Conservation (phyloP, 257 asterid genomes). For the Ilex aquifolium region DNA sequence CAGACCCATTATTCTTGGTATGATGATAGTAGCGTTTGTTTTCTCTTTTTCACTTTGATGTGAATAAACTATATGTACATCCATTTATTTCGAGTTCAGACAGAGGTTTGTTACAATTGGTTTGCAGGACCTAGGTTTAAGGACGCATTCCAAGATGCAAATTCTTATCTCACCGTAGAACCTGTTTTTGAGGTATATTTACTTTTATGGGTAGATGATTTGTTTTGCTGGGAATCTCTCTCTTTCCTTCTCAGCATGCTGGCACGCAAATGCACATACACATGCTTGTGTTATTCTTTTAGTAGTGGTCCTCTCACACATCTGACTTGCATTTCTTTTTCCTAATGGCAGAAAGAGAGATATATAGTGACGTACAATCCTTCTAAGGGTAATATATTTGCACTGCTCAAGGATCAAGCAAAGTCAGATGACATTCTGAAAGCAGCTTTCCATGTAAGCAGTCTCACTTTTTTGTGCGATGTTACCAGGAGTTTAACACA, state of each 20-base stretch:
- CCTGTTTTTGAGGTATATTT: constrained; percentile 83
- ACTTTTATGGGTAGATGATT: constrained; percentile 8
- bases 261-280: not conserved
- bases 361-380: constrained; percentile 86
- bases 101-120: constrained; percentile 8
- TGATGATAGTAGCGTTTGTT: constrained; percentile 6
- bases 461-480: constrained; percentile 9
- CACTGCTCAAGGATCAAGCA: constrained; percentile 92
- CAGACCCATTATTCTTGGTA: constrained; percentile 92
- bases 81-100: constrained; percentile 6
- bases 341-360: constrained; percentile 62
- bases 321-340: constrained; percentile 8
- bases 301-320: not conserved
- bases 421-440: constrained; percentile 93
- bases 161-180: constrained; percentile 70
- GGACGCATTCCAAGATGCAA: constrained; percentile 95
- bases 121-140: constrained; percentile 84
- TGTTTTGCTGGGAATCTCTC: not conserved
- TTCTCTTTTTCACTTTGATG: constrained; percentile 5
- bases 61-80: constrained; percentile 7
- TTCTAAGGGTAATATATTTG: constrained; percentile 69
- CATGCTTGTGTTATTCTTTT: not conserved
- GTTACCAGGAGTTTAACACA: constrained; percentile 1
- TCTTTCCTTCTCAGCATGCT: not conserved
- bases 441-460: constrained; percentile 93